Percentiles rank a stretch among this genome's conserved stretches.
phyloP scores from a whole-genome alignment of 73 alveolate genomes.

The Blepharisma stoltei region DNA sequence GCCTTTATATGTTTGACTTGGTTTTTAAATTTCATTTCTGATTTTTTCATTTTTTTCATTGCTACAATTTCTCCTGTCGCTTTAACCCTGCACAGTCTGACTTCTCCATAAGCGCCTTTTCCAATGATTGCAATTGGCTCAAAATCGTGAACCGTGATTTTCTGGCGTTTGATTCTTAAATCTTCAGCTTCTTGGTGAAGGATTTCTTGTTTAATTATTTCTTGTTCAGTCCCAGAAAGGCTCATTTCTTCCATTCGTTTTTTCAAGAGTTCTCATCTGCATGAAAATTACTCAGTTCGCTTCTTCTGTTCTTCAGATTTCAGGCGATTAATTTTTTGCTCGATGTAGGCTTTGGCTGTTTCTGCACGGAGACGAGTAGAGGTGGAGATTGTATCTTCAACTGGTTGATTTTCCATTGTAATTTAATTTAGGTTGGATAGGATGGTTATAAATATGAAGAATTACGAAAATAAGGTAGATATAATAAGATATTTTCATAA shows the following conservation, averaged over 20 bases:
- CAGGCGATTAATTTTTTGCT: slow-evolving; percentile 35
- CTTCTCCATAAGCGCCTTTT: slow-evolving; percentile 69
- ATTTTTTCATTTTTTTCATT: slow-evolving; percentile 24
- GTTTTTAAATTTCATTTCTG: not conserved
- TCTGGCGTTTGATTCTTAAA: slow-evolving; percentile 15
- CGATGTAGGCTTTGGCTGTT: slow-evolving; percentile 50
- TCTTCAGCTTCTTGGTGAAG: slow-evolving; percentile 71
- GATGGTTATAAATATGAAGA: no score
- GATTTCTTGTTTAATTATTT: slow-evolving; percentile 64
- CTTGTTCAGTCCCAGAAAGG: slow-evolving; percentile 60
- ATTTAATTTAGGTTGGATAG: no score
- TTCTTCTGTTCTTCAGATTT: slow-evolving; percentile 41
- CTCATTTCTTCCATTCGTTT: slow-evolving; percentile 58
- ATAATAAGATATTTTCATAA: no score
- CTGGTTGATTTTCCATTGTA: no score
- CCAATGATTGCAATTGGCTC: slow-evolving; percentile 49
- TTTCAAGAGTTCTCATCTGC: slow-evolving; percentile 44
- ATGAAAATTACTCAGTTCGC: slow-evolving; percentile 32
- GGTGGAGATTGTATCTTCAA: no score
- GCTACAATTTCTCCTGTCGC: slow-evolving; percentile 30
- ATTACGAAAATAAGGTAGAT: no score
- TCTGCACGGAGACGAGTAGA: slow-evolving; percentile 40
- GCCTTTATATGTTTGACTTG: slow-evolving; percentile 63
- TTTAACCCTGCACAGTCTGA: slow-evolving; percentile 39
- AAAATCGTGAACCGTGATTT: slow-evolving; percentile 25